phyloP scores from a whole-genome alignment of 179 eudicot genomes.

The Corrigiola litoralis region DNA sequence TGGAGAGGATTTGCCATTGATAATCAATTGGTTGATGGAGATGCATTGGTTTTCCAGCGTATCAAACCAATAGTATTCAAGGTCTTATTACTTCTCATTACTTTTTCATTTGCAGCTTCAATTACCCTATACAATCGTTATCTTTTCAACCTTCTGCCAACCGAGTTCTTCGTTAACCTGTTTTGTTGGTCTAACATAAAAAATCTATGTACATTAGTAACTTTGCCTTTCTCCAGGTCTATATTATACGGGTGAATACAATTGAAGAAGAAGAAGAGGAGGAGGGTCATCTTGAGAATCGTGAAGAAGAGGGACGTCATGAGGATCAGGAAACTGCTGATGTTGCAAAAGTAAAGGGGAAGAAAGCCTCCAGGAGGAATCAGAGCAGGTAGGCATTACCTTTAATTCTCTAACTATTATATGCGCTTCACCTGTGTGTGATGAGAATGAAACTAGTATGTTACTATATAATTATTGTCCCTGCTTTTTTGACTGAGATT shows the following conservation, averaged over 20 bases:
- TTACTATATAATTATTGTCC: too few species aligned
- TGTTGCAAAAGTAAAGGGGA: background rate
- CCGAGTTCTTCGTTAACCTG: too few species aligned
- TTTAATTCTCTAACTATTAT: too few species aligned
- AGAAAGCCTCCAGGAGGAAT: background rate
- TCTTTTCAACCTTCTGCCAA: too few species aligned
- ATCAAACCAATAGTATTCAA: slow-evolving; percentile 16
- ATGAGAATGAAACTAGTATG: too few species aligned
- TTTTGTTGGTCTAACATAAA: too few species aligned
- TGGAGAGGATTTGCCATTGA: slow-evolving; percentile 36
- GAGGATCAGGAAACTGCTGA: slow-evolving; percentile 6
- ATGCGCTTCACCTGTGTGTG: too few species aligned
- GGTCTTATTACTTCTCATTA: slow-evolving; percentile 1
- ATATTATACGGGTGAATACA: slow-evolving; percentile 10
- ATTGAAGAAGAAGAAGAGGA: background rate
- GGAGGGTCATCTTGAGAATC: too few species aligned
- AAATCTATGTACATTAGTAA: background rate
- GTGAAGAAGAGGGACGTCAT: too few species aligned
- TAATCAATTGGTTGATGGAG: slow-evolving; percentile 32
- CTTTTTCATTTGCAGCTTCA: background rate
- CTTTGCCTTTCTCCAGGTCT: slow-evolving; percentile 4
- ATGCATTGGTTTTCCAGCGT: slow-evolving; percentile 31
- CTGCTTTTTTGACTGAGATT: too few species aligned
- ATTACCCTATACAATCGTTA: too few species aligned
- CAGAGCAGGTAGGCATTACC: slow-evolving; percentile 8